Conservation (phyloP, 2,329 filamentous ascomycete genomes). For the Nemania sp. region DNA sequence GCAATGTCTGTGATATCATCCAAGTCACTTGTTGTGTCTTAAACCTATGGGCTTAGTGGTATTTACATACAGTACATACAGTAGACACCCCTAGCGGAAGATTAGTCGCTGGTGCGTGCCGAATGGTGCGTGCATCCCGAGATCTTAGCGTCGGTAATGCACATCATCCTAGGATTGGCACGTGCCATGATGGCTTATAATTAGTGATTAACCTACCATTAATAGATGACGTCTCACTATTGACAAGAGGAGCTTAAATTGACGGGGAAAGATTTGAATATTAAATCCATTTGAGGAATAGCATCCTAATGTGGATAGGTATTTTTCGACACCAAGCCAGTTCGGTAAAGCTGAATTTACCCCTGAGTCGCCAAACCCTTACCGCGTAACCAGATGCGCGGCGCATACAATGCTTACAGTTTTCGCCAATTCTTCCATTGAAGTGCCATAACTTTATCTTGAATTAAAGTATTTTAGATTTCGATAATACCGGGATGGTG, state of each 20-base stretch:
- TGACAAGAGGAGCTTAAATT: not conserved
- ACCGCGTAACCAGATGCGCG: no score
- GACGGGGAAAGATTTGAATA: not conserved
- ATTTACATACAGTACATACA: not conserved
- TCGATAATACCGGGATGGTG: no score
- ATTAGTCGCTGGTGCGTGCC: constrained; percentile 14
- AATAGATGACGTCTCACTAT: not conserved
- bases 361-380: no score
- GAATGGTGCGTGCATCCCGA: constrained; percentile 17
- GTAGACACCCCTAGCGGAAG: constrained; percentile 1
- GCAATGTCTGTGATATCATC: no score
- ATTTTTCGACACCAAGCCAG: no score
- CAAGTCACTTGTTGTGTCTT: not conserved
- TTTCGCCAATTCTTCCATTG: no score
- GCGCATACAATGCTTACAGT: no score
- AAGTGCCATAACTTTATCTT: no score
- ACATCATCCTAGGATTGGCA: constrained; percentile 24
- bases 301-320: not conserved
- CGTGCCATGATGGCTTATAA: constrained; percentile 16
- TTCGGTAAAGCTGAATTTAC: no score
- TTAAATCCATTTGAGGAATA: not conserved
- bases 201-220: not conserved
- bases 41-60: not conserved
- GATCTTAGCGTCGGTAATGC: constrained; percentile 29
- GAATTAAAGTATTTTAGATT: no score